A percentile compares a stretch with the other conserved stretches of the same genome.
These are phyloP conservation scores for Tetracladium maxilliforme DNA, from an alignment of 2,329 filamentous ascomycete genomes.

Conservation along the genomic window DNA sequence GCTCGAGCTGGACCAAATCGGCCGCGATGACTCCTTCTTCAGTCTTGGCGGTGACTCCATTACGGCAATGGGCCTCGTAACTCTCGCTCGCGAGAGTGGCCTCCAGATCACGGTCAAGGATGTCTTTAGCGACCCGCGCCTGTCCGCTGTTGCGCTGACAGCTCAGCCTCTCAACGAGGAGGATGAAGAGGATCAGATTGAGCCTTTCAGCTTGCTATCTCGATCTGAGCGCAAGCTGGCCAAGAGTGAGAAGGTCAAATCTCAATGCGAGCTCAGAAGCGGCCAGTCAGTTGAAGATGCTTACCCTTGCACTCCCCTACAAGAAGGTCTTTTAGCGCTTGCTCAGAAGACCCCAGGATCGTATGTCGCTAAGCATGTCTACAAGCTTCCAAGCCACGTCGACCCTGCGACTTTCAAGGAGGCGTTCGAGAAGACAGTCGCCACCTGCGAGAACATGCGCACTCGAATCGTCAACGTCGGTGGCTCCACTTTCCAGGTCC, in stretches of 20 bases:
- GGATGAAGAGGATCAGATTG: too few species aligned
- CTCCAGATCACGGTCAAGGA: conserved; percentile 6
- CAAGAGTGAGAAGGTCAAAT: too few species aligned
- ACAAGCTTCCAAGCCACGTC: conserved; percentile 6
- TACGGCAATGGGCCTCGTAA: conserved; percentile 19
- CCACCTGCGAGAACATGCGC: conserved; percentile 3
- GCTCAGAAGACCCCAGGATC: conserved; percentile 13
- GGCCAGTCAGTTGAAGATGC: conserved; percentile 17
- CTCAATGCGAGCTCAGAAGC: too few species aligned
- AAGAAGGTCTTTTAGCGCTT: conserved; percentile 20
- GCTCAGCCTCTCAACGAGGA: conserved; percentile 4
- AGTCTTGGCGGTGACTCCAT: conserved; percentile 15
- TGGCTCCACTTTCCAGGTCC: conserved; percentile 12
- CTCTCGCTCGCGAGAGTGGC: conserved; percentile 3
- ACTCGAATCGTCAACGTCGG: conserved; percentile 11
- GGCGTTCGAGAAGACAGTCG: conserved; percentile 5
- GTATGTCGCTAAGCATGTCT: conserved; percentile 15
- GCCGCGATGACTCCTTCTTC: conserved; percentile 5
- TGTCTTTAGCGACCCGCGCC: too few species aligned
- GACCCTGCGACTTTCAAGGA: conserved; percentile 6
- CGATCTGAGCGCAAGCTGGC: too few species aligned
- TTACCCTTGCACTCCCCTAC: conserved; percentile 18
- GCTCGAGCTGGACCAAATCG: conserved; percentile 4
- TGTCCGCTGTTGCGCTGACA: too few species aligned
- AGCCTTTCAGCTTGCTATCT: too few species aligned